Percentiles rank a stretch among this genome's conserved stretches.
phyloP scores from a whole-genome alignment of 805 yeast species.

The Brettanomyces naardenensis region DNA sequence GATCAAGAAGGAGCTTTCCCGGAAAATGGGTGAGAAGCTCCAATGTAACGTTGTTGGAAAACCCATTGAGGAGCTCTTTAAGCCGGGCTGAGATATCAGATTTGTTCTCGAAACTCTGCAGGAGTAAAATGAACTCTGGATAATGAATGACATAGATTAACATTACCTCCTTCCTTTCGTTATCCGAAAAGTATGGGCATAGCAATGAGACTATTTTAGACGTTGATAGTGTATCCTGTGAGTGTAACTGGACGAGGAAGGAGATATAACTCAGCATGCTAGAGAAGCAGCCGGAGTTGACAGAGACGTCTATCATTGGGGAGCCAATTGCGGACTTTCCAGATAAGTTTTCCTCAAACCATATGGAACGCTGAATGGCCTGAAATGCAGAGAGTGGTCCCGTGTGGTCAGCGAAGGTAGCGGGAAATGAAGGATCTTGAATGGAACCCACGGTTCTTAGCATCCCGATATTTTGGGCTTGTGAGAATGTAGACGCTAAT shows the following conservation, averaged over 20 bases:
- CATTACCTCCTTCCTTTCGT: neutral
- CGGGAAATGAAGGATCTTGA: neutral
- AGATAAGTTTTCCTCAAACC: neutral
- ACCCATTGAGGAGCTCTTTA: neutral
- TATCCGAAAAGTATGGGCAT: neutral
- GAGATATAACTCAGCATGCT: neutral
- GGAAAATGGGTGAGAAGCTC: neutral
- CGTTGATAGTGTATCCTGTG: neutral
- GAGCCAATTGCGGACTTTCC: neutral
- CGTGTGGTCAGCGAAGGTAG: constrained; percentile 3
- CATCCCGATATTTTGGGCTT: neutral
- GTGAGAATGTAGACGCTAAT: neutral
- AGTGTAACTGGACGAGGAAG: neutral
- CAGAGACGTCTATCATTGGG: neutral
- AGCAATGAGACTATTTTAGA: neutral
- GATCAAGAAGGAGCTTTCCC: neutral
- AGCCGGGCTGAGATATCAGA: neutral
- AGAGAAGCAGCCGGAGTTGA: neutral
- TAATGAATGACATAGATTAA: neutral
- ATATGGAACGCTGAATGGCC: constrained; percentile 10
- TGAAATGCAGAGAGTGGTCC: constrained; percentile 12
- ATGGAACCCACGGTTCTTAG: neutral
- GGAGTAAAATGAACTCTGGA: constrained; percentile 8
- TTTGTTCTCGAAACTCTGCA: too few relatives aligned
- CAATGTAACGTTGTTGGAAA: neutral